Evolutionary conservation across 129 eudicot genomes (phyloP).

Genomic region (Artemisia annua): DNA sequence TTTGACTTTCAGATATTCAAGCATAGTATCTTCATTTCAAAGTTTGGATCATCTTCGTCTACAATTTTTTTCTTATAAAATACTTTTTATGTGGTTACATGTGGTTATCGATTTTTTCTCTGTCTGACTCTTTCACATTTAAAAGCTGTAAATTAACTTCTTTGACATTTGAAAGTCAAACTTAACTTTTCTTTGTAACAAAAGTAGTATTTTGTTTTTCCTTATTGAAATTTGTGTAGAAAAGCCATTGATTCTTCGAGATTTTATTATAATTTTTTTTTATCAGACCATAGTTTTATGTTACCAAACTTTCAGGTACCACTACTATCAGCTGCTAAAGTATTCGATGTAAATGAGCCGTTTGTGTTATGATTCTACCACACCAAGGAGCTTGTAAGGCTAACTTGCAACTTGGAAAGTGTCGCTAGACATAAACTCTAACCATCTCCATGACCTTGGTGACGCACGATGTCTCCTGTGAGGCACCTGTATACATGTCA

Average conservation of each 20-base stretch:
- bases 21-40: not conserved
- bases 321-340: conserved; percentile 50
- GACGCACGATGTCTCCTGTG: not conserved
- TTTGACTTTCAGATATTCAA: conserved; percentile 19
- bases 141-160: too few relatives aligned
- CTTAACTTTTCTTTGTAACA: too few relatives aligned
- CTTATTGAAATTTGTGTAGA: too few relatives aligned
- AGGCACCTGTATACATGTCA: not conserved
- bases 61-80: not conserved
- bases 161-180: too few relatives aligned
- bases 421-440: conserved; percentile 3
- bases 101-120: too few relatives aligned
- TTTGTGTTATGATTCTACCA: conserved; percentile 27
- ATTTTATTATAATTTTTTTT: not conserved
- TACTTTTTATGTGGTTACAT: not conserved
- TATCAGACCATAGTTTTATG: not conserved
- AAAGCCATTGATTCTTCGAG: too few relatives aligned
- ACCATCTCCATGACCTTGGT: conserved; percentile 1
- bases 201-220: too few relatives aligned
- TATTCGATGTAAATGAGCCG: conserved; percentile 36
- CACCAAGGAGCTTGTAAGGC: not conserved
- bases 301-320: conserved; percentile 51
- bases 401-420: not conserved
- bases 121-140: too few relatives aligned
- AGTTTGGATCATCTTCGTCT: not conserved